Evolutionary conservation across 768 basidiomycete species (phyloP).

Genomic region (Lactifluus pinguis): DNA sequence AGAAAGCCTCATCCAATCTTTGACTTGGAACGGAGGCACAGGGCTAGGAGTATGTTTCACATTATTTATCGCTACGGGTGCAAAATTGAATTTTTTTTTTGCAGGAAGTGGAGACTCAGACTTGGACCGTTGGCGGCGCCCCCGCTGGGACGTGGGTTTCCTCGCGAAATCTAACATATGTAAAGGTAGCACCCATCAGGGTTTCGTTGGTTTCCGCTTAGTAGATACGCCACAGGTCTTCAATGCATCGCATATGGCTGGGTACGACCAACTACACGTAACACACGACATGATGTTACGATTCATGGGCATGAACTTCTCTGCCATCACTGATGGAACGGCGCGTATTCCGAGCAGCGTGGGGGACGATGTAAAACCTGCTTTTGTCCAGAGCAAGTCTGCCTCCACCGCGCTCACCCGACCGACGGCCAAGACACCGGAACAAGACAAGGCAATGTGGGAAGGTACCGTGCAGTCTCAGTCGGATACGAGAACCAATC

Average conservation of each 20-base stretch:
- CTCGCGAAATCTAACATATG: slow-evolving; percentile 86
- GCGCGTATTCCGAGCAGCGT: slow-evolving; percentile 75
- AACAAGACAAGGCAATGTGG: slow-evolving; percentile 84
- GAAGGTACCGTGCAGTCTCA: slow-evolving; percentile 47
- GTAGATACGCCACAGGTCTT: slow-evolving; percentile 47
- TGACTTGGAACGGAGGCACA: slow-evolving; percentile 79
- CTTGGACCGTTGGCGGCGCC: slow-evolving; percentile 65
- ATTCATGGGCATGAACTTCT: slow-evolving; percentile 90
- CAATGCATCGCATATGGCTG: slow-evolving; percentile 95
- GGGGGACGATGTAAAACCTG: slow-evolving; percentile 61
- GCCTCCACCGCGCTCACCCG: slow-evolving; percentile 30
- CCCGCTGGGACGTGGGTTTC: slow-evolving; percentile 88
- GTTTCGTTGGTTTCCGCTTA: background rate
- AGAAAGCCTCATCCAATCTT: slow-evolving; percentile 70
- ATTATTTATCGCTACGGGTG: background rate
- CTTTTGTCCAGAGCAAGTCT: slow-evolving; percentile 41
- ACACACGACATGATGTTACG: slow-evolving; percentile 98
- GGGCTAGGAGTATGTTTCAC: slow-evolving; percentile 67
- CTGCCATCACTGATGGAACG: slow-evolving; percentile 68
- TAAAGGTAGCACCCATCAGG: slow-evolving; percentile 47
- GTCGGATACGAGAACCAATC: background rate
- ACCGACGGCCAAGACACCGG: slow-evolving; percentile 49
- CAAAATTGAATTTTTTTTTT: background rate
- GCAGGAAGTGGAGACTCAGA: slow-evolving; percentile 58
- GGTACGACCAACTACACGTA: slow-evolving; percentile 76